These are phyloP conservation scores for Salix arbutifolia DNA, from an alignment of 345 rosid species.

Conservation along the genomic window DNA sequence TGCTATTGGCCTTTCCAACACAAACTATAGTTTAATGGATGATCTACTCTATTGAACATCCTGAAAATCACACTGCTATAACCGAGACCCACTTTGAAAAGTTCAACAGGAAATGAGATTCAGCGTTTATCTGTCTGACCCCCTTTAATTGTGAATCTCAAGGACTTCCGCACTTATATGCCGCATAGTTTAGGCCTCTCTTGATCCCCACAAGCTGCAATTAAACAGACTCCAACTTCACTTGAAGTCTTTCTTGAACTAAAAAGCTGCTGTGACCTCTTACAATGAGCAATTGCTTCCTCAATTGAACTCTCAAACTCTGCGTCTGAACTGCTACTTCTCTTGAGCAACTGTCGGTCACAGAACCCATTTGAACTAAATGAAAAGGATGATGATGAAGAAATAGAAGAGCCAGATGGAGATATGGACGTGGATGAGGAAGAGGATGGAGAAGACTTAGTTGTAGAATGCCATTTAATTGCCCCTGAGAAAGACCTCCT, in stretches of 20 bases:
- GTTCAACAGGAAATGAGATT: background rate
- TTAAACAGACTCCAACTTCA: conserved; percentile 37
- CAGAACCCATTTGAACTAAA: conserved; percentile 49
- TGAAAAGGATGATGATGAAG: conserved; percentile 60
- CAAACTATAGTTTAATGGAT: background rate
- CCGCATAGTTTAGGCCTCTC: conserved; percentile 35
- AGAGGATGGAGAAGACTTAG: conserved; percentile 28
- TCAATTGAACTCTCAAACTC: conserved; percentile 69
- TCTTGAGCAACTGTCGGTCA: conserved; percentile 53
- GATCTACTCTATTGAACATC: background rate
- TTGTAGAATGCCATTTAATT: conserved; percentile 50
- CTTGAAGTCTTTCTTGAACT: conserved; percentile 33
- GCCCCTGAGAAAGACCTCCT: conserved; percentile 86
- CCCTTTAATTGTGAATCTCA: background rate
- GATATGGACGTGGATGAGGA: conserved; percentile 25
- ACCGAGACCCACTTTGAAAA: background rate
- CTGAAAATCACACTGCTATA: conserved; percentile 3
- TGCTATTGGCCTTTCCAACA: background rate
- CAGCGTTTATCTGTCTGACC: background rate
- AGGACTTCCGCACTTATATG: conserved; percentile 9
- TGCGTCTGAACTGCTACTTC: conserved; percentile 53
- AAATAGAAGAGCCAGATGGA: conserved; percentile 43
- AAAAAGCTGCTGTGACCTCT: conserved; percentile 47
- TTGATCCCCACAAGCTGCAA: conserved; percentile 36
- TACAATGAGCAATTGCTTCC: conserved; percentile 94